Conservation (phyloP, 139 green algal genomes). For the Auxenochlorella protothecoides region DNA sequence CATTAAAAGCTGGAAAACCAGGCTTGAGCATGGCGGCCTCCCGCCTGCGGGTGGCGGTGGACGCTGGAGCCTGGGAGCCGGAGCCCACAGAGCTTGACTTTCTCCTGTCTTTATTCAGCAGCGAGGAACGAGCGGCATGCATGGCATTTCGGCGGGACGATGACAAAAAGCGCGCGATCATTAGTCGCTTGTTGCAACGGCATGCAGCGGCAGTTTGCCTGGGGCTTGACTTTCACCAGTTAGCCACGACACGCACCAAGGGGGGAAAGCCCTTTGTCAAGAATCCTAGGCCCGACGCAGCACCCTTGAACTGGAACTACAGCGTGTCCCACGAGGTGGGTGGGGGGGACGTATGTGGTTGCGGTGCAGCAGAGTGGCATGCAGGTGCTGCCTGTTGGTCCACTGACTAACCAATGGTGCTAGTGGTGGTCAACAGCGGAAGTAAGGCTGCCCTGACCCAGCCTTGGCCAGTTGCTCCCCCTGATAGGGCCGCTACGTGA, state of each 20-base stretch:
- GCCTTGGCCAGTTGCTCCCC: no score
- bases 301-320: conserved; percentile 75
- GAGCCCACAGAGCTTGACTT: conserved; percentile 18
- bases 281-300: not conserved
- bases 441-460: conserved; percentile 1
- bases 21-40: not conserved
- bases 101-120: conserved; percentile 22
- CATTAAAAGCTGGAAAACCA: not conserved
- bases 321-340: conserved; percentile 74
- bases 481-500: not conserved
- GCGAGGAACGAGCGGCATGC: conserved; percentile 6
- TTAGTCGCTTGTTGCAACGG: conserved; percentile 42
- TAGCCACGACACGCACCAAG: conserved; percentile 40
- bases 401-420: no score
- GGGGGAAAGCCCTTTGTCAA: conserved; percentile 56
- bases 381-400: no score
- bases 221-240: conserved; percentile 17
- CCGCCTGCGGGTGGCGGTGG: conserved; percentile 31
- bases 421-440: no score
- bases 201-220: conserved; percentile 10
- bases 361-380: no score
- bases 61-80: conserved; percentile 22
- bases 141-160: conserved; percentile 12
- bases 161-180: conserved; percentile 42
- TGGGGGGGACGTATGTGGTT: no score